Conservation (phyloP, 2,329 filamentous ascomycete species). For the Hirsutella thompsonii region DNA sequence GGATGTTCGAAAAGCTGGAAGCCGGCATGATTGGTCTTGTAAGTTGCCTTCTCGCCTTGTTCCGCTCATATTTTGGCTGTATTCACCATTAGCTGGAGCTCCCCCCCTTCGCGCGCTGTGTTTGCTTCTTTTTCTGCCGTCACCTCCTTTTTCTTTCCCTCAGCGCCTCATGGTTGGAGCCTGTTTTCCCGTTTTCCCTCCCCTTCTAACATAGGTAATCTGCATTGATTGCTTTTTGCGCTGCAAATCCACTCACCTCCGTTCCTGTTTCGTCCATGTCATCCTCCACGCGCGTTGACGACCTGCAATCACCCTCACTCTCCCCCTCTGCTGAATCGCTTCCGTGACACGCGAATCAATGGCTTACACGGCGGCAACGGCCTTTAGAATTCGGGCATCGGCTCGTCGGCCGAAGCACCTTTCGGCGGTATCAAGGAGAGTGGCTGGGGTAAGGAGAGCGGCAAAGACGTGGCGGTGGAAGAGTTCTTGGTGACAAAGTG, state of each 20-base stretch:
- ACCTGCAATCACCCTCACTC: too few relatives aligned
- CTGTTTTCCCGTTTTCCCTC: too few relatives aligned
- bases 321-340: too few relatives aligned
- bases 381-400: slow-evolving; percentile 24
- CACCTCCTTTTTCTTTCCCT: too few relatives aligned
- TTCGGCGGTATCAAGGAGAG: slow-evolving; percentile 37
- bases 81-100: background rate
- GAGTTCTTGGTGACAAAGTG: slow-evolving; percentile 33
- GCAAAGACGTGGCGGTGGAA: slow-evolving; percentile 32
- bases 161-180: too few relatives aligned
- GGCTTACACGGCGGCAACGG: background rate
- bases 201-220: too few relatives aligned
- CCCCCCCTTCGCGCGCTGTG: background rate
- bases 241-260: too few relatives aligned
- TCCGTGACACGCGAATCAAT: too few relatives aligned
- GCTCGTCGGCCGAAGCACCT: slow-evolving; percentile 27
- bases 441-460: slow-evolving; percentile 32
- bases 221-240: too few relatives aligned
- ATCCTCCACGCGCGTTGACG: too few relatives aligned
- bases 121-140: background rate
- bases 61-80: background rate
- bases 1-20: slow-evolving; percentile 35
- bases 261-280: too few relatives aligned
- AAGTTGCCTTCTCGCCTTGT: slow-evolving; percentile 8
- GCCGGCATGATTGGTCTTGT: slow-evolving; percentile 23